Base-by-base conservation (phyloP, 345 rosid species). In the Aegle marmelos region DNA sequence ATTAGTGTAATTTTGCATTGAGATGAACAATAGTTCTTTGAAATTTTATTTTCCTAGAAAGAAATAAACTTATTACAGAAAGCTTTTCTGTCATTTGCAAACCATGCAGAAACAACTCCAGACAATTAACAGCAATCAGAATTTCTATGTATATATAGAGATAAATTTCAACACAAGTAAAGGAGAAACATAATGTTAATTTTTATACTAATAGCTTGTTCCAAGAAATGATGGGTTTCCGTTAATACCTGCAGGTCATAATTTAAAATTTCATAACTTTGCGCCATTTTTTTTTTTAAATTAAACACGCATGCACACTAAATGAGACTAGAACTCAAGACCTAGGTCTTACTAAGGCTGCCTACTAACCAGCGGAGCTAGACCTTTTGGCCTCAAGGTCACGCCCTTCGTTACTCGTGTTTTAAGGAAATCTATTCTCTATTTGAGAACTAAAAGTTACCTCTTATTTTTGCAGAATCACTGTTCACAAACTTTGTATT, bases 401-500 rank as follows among this genome's bases (percentile, higher is more conserved):
- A 30, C 21, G 27, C 58, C 57, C 68, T 74, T 61, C 30, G 33
- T 37, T 36, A 73, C 28, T 33, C 22, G 13, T 73, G 28, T n/a
- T 17, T 60, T 73, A 37, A 17, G 59, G 11, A 30, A 59, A 4
- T 59, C 24, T 60, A 27, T 21, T 74, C 22, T 17, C 5, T 4
- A 60, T 27, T 39, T 8, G 25, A 76, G 50, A 34, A 61, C 37
- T 21, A 33, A 76, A 45, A 60, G 45, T n/a, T n/a, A 57, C 54
- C 34, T 14, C n/a, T 13, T 69, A 3, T 6, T 27, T 41, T 17
- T 57, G 14, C 13, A 50, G 41, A 65, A 58, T 65, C 70, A 54
- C 72, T 30, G 11, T 34, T 33, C 68, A 59, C 24, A 54, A 53
- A 75, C 76, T 39, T 62, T 25, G 22, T 76, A 76, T 41, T 21